Evolutionary conservation across 352 stramenopile species (phyloP).

Genomic region (Paralagenidium karlingii): DNA sequence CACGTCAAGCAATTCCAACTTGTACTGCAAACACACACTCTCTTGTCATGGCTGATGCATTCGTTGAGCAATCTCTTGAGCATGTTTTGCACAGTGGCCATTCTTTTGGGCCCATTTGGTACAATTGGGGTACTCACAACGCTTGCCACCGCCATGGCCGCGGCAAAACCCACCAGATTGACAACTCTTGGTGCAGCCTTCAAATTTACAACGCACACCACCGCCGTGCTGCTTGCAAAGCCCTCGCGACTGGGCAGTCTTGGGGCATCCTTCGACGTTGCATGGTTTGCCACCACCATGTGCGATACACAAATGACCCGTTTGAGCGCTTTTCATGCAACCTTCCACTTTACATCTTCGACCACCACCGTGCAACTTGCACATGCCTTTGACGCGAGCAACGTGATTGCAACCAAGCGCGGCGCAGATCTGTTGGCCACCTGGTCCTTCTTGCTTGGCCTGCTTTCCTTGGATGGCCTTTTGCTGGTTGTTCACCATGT

Average conservation of each 20-base stretch:
- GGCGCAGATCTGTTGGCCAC: conserved; percentile 49
- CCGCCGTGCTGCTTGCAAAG: conserved; percentile 79
- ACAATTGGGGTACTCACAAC: conserved; percentile 72
- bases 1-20: too few species aligned
- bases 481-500: conserved; percentile 15
- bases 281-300: conserved; percentile 77
- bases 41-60: too few species aligned
- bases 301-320: conserved; percentile 71
- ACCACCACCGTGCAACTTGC: conserved; percentile 70
- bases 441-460: conserved; percentile 31
- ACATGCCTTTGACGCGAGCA: conserved; percentile 74
- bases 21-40: too few species aligned
- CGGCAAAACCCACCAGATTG: conserved; percentile 78
- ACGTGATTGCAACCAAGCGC: conserved; percentile 68
- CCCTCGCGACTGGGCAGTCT: conserved; percentile 74
- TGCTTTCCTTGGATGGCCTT: conserved; percentile 43
- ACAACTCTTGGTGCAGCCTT: conserved; percentile 80
- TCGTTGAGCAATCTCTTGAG: conserved; percentile 62
- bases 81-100: conserved; percentile 76
- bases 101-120: conserved; percentile 84
- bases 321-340: conserved; percentile 82
- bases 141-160: conserved; percentile 71
- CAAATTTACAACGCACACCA: conserved; percentile 75
- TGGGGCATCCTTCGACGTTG: conserved; percentile 72
- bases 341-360: conserved; percentile 76